Evolutionary conservation across 116 monocot genomes (phyloP).

Genomic region (Posidonia oceanica): DNA sequence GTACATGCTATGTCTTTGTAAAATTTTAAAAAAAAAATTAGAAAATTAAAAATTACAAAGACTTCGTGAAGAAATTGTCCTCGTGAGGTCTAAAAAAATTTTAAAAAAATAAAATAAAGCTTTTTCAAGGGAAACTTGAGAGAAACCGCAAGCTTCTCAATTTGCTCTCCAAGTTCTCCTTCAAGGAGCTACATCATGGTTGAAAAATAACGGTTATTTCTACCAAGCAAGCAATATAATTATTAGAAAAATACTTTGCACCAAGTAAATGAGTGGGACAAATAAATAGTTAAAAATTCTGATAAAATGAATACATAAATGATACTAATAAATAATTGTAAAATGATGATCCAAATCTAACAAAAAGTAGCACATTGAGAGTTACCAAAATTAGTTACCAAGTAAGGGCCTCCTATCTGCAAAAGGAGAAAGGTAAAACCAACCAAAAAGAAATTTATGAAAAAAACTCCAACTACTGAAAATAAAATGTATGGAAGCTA

Average conservation of each 20-base stretch:
- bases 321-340: no score
- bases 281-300: no score
- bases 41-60: no score
- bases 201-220: neutral
- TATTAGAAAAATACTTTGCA: neutral
- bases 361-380: neutral
- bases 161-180: conserved; percentile 71
- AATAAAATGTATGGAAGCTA: neutral
- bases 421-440: conserved; percentile 3
- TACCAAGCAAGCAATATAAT: neutral
- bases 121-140: conserved; percentile 93
- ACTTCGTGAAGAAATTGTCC: no score
- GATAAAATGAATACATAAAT: no score
- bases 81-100: no score
- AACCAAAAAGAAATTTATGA: neutral
- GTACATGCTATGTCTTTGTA: no score
- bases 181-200: conserved; percentile 64
- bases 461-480: neutral
- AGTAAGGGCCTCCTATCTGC: conserved; percentile 96
- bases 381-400: conserved; percentile 10
- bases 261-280: no score
- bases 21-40: no score
- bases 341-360: neutral
- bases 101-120: no score
- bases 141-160: conserved; percentile 79